These are phyloP conservation scores for Thielaviopsis musarum DNA, from an alignment of 2,329 filamentous ascomycete species.

Conservation along the genomic window DNA sequence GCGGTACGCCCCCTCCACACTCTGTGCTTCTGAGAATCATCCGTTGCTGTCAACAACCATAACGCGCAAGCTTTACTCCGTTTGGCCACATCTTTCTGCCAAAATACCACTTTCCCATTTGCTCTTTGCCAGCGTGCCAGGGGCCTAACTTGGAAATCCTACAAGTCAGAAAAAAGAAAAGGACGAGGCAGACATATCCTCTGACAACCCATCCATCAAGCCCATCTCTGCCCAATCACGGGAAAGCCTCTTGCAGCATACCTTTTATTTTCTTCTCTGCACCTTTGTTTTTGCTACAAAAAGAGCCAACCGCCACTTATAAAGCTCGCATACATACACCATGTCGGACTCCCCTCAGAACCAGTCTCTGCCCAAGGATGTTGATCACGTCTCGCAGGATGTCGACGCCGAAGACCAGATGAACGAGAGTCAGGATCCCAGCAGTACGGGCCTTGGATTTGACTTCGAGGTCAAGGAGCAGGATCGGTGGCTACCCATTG, in stretches of 20 bases:
- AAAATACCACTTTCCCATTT: background rate
- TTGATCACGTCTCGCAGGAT: slow-evolving; percentile 71
- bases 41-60: background rate
- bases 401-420: slow-evolving; percentile 88
- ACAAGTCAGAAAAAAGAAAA: background rate
- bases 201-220: background rate
- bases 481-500: slow-evolving; percentile 98
- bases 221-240: background rate
- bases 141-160: background rate
- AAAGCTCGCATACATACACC: background rate
- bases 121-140: background rate
- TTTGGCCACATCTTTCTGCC: background rate
- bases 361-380: slow-evolving; percentile 72
- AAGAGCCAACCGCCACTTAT: background rate
- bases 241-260: background rate
- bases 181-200: background rate
- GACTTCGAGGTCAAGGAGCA: slow-evolving; percentile 99
- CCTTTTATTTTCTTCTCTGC: background rate
- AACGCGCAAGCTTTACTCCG: background rate
- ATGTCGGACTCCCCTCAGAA: slow-evolving; percentile 70
- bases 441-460: slow-evolving; percentile 57
- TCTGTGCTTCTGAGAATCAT: background rate
- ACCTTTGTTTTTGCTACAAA: background rate
- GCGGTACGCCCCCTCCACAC: background rate
- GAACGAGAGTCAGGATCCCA: slow-evolving; percentile 70